A percentile compares a stretch with the other conserved stretches of the same genome.
Conservation (phyloP, 1,139 yeast genomes). For the Geotrichum reessii region DNA sequence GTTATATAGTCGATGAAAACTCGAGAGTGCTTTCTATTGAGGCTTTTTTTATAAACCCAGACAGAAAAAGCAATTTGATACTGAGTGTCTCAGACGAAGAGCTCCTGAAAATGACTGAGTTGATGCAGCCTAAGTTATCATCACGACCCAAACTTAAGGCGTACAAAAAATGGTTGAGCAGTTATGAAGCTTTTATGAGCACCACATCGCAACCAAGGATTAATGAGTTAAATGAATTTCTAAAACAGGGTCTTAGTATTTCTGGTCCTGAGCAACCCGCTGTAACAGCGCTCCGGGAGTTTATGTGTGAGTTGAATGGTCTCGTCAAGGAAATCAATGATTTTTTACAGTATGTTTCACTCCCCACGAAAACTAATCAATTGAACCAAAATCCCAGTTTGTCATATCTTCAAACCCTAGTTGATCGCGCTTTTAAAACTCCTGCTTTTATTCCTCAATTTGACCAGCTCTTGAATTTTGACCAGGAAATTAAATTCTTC, state of each 20-base stretch:
- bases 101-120: slow-evolving; percentile 30
- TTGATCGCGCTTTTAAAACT: slow-evolving; percentile 46
- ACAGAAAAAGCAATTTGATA: not conserved
- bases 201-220: slow-evolving; percentile 46
- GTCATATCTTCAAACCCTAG: slow-evolving; percentile 36
- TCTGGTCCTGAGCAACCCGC: slow-evolving; percentile 33
- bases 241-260: slow-evolving; percentile 54
- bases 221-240: slow-evolving; percentile 42
- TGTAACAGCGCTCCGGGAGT: slow-evolving; percentile 38
- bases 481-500: slow-evolving; percentile 50
- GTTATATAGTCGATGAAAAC: slow-evolving; percentile 1
- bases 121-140: slow-evolving; percentile 31
- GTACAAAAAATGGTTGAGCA: slow-evolving; percentile 43
- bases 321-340: slow-evolving; percentile 57
- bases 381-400: not conserved
- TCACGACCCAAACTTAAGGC: slow-evolving; percentile 26
- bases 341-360: slow-evolving; percentile 36
- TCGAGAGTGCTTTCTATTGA: not conserved
- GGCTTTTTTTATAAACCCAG: not conserved
- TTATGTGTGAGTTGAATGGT: slow-evolving; percentile 43
- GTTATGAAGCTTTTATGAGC: slow-evolving; percentile 42
- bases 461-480: slow-evolving; percentile 53
- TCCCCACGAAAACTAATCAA: not conserved
- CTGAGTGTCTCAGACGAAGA: slow-evolving; percentile 47
- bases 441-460: slow-evolving; percentile 54